A percentile compares a stretch with the other conserved stretches of the same genome.
phyloP scores from a whole-genome alignment of 2,329 filamentous ascomycete species.

The Didymella glomerata region DNA sequence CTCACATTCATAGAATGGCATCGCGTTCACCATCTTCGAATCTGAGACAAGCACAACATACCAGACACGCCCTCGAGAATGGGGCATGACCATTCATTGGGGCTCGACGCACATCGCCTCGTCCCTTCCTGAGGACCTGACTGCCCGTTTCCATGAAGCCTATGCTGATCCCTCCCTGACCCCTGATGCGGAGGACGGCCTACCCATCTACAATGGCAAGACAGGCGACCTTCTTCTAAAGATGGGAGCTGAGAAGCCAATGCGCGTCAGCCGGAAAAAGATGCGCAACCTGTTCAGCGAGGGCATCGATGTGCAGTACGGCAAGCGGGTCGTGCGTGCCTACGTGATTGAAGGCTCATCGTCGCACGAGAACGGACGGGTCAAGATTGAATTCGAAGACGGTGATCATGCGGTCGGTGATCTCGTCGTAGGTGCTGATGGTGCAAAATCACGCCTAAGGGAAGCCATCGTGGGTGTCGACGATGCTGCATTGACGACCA shows the following conservation, averaged over 20 bases:
- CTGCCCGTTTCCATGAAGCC: constrained; percentile 33
- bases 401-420: constrained; percentile 29
- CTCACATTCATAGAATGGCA: constrained; percentile 11
- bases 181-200: constrained; percentile 28
- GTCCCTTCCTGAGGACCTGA: constrained; percentile 30
- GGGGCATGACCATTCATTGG: constrained; percentile 42
- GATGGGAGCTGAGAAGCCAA: constrained; percentile 33
- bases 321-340: constrained; percentile 26
- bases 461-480: constrained; percentile 29
- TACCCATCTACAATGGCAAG: constrained; percentile 39
- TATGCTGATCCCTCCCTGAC: constrained; percentile 32
- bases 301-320: constrained; percentile 33
- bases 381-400: constrained; percentile 33
- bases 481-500: constrained; percentile 27
- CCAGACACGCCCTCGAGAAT: constrained; percentile 36
- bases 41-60: constrained; percentile 23
- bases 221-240: constrained; percentile 36
- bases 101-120: constrained; percentile 29
- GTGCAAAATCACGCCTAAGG: constrained; percentile 28
- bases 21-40: constrained; percentile 29
- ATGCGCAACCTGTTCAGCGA: constrained; percentile 36
- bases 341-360: constrained; percentile 18
- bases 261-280: constrained; percentile 33
- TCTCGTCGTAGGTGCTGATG: constrained; percentile 34
- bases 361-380: constrained; percentile 23